phyloP scores from a whole-genome alignment of 768 basidiomycete species.

The Melanogaster broomeanus region DNA sequence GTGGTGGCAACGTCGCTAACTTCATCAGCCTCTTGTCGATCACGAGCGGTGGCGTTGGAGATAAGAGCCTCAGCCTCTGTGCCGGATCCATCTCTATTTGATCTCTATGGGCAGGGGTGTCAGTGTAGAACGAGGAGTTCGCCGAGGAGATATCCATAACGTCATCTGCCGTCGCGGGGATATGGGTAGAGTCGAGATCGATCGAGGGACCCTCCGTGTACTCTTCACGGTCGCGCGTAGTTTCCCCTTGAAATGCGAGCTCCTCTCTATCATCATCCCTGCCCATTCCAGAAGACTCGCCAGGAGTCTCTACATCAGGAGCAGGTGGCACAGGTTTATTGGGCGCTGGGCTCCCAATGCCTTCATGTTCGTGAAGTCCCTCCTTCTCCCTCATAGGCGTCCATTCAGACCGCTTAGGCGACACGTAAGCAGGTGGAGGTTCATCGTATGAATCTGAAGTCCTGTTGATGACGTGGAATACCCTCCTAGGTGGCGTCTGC shows the following conservation, averaged over 20 bases:
- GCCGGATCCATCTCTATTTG: slow-evolving; percentile 6
- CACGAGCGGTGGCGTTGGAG: slow-evolving; percentile 33
- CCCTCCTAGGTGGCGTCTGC: slow-evolving; percentile 39
- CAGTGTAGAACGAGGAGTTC: slow-evolving; percentile 18
- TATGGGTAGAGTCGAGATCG: background rate
- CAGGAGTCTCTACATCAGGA: slow-evolving; percentile 3
- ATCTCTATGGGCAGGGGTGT: slow-evolving; percentile 2
- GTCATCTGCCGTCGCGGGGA: slow-evolving; percentile 26
- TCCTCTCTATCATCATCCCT: background rate
- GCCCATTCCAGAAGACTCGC: slow-evolving; percentile 8
- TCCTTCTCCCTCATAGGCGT: slow-evolving; percentile 21
- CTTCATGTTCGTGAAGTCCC: background rate
- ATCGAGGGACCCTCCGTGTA: background rate
- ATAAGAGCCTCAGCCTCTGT: slow-evolving; percentile 7
- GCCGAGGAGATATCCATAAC: slow-evolving; percentile 27
- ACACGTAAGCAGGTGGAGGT: slow-evolving; percentile 51
- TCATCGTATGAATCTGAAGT: slow-evolving; percentile 33
- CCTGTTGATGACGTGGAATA: slow-evolving; percentile 45
- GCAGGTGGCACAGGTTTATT: slow-evolving; percentile 18
- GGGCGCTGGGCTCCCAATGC: slow-evolving; percentile 4
- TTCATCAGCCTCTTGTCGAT: slow-evolving; percentile 25
- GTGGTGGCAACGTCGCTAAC: slow-evolving; percentile 42
- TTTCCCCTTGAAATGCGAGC: background rate
- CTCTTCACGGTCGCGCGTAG: background rate
- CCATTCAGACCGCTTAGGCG: slow-evolving; percentile 13